These are phyloP conservation scores for Blastocystis sp. DNA, from an alignment of 352 stramenopile genomes.

Conservation along the genomic window DNA sequence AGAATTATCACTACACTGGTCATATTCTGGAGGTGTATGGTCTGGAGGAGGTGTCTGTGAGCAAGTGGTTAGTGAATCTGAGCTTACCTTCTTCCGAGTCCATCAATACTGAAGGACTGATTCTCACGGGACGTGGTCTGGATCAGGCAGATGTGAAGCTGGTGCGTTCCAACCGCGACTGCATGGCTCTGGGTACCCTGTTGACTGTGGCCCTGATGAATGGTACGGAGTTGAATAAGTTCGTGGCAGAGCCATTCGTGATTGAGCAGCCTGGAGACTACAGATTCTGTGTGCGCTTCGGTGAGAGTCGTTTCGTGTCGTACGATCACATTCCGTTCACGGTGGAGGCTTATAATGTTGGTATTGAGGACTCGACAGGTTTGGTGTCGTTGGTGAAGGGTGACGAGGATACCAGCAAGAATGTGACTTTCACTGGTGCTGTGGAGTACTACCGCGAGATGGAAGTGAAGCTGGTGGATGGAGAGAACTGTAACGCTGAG, in stretches of 20 bases:
- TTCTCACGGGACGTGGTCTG: conserved; percentile 29
- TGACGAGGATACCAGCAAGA: conserved; percentile 30
- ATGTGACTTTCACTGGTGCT: conserved; percentile 20
- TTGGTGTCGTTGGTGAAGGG: conserved; percentile 51
- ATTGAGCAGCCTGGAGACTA: conserved; percentile 29
- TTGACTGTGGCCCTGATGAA: background rate
- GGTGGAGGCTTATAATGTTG: conserved; percentile 19
- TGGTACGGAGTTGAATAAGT: background rate
- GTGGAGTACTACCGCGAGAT: conserved; percentile 27
- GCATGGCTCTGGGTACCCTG: background rate
- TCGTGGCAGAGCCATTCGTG: conserved; percentile 35
- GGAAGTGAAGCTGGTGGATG: conserved; percentile 35
- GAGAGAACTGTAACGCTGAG: background rate
- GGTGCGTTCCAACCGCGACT: conserved; percentile 16
- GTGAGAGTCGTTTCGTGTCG: background rate
- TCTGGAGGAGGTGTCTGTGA: conserved; percentile 17
- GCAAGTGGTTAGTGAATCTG: conserved; percentile 47
- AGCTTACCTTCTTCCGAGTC: background rate
- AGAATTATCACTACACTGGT: conserved; percentile 42
- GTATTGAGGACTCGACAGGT: conserved; percentile 1
- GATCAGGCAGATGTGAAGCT: background rate
- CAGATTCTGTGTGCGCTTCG: conserved; percentile 59
- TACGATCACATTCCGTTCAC: conserved; percentile 31
- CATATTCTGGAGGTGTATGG: conserved; percentile 22
- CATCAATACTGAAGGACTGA: conserved; percentile 24